Conservation (phyloP, 495 filamentous ascomycete species). For the Tuber melanosporum region DNA sequence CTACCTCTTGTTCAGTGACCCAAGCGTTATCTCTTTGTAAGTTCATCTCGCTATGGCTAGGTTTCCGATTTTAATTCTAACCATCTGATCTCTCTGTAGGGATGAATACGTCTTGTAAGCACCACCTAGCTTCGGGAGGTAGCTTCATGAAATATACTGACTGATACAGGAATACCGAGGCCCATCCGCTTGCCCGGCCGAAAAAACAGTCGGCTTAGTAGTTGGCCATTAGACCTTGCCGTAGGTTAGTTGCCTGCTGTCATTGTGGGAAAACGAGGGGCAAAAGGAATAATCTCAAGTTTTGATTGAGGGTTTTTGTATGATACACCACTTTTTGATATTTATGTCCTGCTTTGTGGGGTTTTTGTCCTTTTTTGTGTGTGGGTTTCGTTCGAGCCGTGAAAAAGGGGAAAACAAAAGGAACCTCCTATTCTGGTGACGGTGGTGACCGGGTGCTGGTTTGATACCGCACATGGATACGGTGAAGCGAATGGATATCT, state of each 20-base stretch:
- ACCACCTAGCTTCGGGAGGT: conserved; percentile 27
- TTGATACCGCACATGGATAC: not conserved
- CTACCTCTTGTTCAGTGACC: conserved; percentile 75
- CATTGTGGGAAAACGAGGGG: conserved; percentile 13
- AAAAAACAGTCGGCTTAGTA: conserved; percentile 16
- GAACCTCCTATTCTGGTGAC: not conserved
- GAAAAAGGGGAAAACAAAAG: not conserved
- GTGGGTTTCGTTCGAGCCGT: not conserved
- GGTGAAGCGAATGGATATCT: not conserved
- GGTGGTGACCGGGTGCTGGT: not conserved
- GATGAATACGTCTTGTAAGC: conserved; percentile 60
- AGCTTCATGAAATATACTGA: conserved; percentile 26
- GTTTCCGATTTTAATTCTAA: not conserved
- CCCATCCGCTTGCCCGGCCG: conserved; percentile 61
- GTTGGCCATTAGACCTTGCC: not conserved
- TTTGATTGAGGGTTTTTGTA: conserved; percentile 6
- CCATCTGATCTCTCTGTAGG: not conserved
- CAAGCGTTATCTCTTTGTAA: conserved; percentile 56
- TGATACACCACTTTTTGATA: not conserved
- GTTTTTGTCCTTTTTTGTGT: not conserved
- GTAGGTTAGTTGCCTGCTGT: conserved; percentile 10
- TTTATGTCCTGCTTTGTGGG: not conserved
- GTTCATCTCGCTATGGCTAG: not conserved
- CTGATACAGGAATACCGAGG: conserved; percentile 60
- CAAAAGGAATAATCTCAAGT: not conserved